Base-by-base conservation (phyloP, 306 rosid genomes). In the Vigna trinervia region DNA sequence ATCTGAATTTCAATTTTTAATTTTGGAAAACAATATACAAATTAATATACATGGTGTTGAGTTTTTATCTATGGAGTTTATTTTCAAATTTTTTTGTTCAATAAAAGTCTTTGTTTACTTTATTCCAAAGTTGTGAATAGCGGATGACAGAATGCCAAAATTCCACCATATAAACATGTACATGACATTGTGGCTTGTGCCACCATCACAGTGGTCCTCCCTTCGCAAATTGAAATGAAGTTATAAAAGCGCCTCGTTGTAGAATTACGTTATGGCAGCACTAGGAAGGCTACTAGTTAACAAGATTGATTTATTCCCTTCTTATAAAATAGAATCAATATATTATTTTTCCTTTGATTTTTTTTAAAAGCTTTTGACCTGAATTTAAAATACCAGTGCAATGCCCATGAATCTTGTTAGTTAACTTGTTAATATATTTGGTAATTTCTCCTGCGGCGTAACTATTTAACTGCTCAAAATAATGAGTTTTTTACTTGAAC, bases 401-500 rank as follows among this genome's bases (percentile, higher is more conserved):
- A 26, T 59, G 17, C 5, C 28, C 0, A 4, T 14, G 3, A 62
- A n/a, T 36, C 47, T 36, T 64, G 1, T 17, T 57, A 66, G 10
- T 47, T 71, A 54, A 28, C 46, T 62, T 19, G 23, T 62, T 30
- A n/a, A 64, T 30, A 46, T 73, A 15, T 43, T 13, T 34, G 66
- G 36, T 7, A 41, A 43, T 73, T 32, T 46, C 69, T 36, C 2
- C 12, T 28, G 69, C 43, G 28, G 13, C 41, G 56, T 22, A 32
- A 54, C 4, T 46, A 69, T 12, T 47, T 39, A 47, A 2, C 66
- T 57, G 53, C 19, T 20, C 22, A 8, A 11, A 36, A 38, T 69
- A 30, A 47, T 59, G 19, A 41, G 6, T 28, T 5, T 13, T 5
- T 13, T 38, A 69, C 47, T 8, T n/a, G 45, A 14, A 51, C 22